A percentile compares a stretch with the other conserved stretches of the same genome.
Evolutionary conservation across 441 rosid species (phyloP).

Genomic region (Eruca vesicaria): DNA sequence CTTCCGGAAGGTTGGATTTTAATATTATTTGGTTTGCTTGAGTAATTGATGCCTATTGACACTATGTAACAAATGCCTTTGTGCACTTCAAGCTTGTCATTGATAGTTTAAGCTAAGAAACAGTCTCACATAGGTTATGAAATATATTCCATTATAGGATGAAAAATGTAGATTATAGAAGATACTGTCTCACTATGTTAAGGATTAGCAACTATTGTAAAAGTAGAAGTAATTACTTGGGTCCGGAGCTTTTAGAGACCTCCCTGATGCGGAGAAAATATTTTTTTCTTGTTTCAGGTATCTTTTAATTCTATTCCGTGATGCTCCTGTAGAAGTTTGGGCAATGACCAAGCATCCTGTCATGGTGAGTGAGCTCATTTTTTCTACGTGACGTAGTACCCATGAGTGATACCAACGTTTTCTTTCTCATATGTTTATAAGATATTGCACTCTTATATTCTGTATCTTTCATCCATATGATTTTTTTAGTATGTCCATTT

Average conservation of each 20-base stretch:
- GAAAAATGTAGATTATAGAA: constrained; percentile 9
- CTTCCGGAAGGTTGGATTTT: constrained; percentile 87
- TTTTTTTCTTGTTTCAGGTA: constrained; percentile 53
- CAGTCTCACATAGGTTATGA: not conserved
- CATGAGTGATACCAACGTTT: not conserved
- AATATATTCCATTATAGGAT: not conserved
- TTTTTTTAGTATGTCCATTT: constrained; percentile 1
- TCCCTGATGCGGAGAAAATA: not conserved
- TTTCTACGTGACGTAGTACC: not conserved
- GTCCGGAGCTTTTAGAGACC: constrained; percentile 2
- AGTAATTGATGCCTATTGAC: constrained; percentile 15
- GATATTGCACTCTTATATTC: not conserved
- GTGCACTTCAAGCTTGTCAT: constrained; percentile 11
- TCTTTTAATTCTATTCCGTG: constrained; percentile 94
- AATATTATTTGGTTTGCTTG: not conserved
- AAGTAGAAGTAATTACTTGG: constrained; percentile 9
- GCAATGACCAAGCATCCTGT: constrained; percentile 96
- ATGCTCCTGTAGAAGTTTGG: constrained; percentile 99
- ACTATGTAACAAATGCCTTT: not conserved
- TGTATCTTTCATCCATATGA: not conserved
- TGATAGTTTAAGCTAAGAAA: constrained; percentile 11
- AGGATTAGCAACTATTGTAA: constrained; percentile 6
- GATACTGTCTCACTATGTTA: constrained; percentile 19
- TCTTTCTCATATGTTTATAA: constrained; percentile 6
- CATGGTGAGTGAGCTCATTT: constrained; percentile 56